Base-by-base conservation (phyloP, 768 basidiomycete species). In the Cystofilobasidium capitatum region DNA sequence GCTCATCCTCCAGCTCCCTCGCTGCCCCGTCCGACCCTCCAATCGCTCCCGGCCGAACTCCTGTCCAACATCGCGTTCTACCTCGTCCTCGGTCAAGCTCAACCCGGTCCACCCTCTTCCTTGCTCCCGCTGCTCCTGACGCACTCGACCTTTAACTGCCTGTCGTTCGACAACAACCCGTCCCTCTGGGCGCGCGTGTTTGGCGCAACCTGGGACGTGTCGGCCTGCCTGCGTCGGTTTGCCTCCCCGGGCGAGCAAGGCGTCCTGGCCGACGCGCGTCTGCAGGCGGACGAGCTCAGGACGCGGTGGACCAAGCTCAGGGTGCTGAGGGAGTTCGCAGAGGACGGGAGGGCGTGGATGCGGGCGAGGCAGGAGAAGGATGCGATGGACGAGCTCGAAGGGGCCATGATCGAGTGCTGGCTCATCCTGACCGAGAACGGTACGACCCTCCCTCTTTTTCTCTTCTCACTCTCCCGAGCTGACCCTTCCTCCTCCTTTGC, bases 371-470 rank as follows among this genome's bases (percentile, higher is more conserved):
- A 29, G 2, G 59, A n/a, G 29, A 49, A 33, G 13, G 26, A 20
- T 17, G 17, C 24, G 35, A 29, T 8, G 31, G 33, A 20, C 31
- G 35, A 35, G 35, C n/a, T 49, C 13, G 36, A 49, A 29, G 42
- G 57, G 8, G 58, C 39, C 14, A 47, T 68, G 45, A 39, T 61
- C 47, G 31, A 60, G 5, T 54, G 55, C 14, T 68, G 39, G 37
- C n/a, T 68, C 16, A 17, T 68, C 13, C 51, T 68, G 10, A 68
- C 61, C 0, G 66, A 68, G 61, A 68, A 68, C 40, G 66, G 66
- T 68, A 22, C 49, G 66, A 49, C 37, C 42, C 16, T 1, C 2
- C 62, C 24, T 26, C 29, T 24, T 29, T 22, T 51, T 0, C 13
- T 17, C 13, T 31, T 63, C 24, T 20, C 33, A 22, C 45, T n/a